Conservation (phyloP, 2,329 filamentous ascomycete species). For the Claviceps sorghi region DNA sequence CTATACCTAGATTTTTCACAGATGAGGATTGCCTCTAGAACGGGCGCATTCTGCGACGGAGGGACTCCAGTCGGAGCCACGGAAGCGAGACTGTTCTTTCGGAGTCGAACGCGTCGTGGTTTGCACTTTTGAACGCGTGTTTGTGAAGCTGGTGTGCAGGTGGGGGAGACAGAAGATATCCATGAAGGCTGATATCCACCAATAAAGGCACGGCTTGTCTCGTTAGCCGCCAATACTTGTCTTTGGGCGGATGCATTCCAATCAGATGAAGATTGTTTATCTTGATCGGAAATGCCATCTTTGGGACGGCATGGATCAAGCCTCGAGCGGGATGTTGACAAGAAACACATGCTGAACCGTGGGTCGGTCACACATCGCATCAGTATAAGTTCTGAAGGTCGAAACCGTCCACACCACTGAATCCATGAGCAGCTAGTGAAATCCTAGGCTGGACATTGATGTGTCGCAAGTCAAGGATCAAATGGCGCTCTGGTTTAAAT, state of each 20-base stretch:
- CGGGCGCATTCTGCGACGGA: not conserved
- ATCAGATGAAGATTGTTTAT: not conserved
- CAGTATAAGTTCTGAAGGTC: not conserved
- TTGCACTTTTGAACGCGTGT: not conserved
- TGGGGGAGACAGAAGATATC: not conserved
- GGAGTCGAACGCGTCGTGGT: not conserved
- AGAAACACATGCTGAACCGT: not conserved
- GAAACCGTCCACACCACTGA: not conserved
- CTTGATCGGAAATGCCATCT: not conserved
- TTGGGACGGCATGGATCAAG: not conserved
- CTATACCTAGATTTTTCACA: not conserved
- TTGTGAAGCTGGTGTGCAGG: not conserved
- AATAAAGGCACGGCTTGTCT: constrained; percentile 6
- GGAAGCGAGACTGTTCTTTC: not conserved
- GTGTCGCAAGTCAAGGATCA: not conserved
- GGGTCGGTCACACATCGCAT: not conserved
- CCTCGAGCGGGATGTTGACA: not conserved
- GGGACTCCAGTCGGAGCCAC: not conserved
- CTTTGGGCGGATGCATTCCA: not conserved
- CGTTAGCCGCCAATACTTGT: constrained; percentile 2
- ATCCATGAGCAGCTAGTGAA: not conserved
- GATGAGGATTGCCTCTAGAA: not conserved
- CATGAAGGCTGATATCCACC: constrained; percentile 2
- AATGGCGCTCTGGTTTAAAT: not conserved
- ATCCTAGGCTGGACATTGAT: not conserved